These are phyloP conservation scores for Macrocybe gigantea DNA, from an alignment of 768 basidiomycete genomes.

Conservation along the genomic window DNA sequence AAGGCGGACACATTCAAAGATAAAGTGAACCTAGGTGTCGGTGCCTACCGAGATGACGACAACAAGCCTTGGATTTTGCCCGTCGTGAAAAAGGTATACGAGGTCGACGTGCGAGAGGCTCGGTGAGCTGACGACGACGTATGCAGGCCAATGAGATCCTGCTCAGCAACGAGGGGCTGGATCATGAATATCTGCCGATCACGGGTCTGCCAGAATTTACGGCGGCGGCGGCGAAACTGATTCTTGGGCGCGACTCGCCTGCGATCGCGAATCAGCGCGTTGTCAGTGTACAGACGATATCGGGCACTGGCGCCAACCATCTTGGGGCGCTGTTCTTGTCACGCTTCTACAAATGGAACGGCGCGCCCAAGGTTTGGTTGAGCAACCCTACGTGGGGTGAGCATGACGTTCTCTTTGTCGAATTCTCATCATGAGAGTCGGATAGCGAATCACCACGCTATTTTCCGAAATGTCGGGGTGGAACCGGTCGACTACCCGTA, in stretches of 20 bases:
- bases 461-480: slow-evolving; percentile 88
- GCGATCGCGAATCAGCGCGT: slow-evolving; percentile 69
- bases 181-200: slow-evolving; percentile 93
- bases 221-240: slow-evolving; percentile 72
- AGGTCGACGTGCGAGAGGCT: background rate
- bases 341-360: slow-evolving; percentile 71
- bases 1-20: slow-evolving; percentile 68
- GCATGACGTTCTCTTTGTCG: slow-evolving; percentile 14
- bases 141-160: slow-evolving; percentile 67
- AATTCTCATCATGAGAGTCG: background rate
- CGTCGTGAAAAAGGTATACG: slow-evolving; percentile 74
- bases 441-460: slow-evolving; percentile 81
- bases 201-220: slow-evolving; percentile 84
- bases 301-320: slow-evolving; percentile 95
- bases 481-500: slow-evolving; percentile 88
- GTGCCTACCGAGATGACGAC: slow-evolving; percentile 86
- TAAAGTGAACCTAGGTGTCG: slow-evolving; percentile 91
- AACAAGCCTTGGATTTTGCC: slow-evolving; percentile 91
- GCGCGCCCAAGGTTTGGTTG: slow-evolving; percentile 68
- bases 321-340: slow-evolving; percentile 84
- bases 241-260: slow-evolving; percentile 67
- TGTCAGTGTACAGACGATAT: slow-evolving; percentile 86
- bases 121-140: slow-evolving; percentile 1
- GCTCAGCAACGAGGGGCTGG: slow-evolving; percentile 62
- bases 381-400: slow-evolving; percentile 95